phyloP scores from a whole-genome alignment of 2,329 filamentous ascomycete species.

The Trichoderma sp. region DNA sequence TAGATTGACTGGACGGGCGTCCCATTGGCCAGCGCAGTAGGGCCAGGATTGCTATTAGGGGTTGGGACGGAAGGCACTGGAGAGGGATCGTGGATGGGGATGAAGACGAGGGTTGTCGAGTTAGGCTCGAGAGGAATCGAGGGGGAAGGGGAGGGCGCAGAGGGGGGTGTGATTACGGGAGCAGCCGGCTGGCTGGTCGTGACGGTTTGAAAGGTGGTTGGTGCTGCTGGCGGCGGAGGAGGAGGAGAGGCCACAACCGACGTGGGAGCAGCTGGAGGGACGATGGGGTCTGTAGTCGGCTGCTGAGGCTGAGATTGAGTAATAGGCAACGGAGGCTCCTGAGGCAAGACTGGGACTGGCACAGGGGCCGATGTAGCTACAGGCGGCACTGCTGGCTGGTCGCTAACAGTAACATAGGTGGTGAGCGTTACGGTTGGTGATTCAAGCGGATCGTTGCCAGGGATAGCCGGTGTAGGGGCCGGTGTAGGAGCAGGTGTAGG shows the following conservation, averaged over 20 bases:
- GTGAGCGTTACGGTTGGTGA: slow-evolving; percentile 30
- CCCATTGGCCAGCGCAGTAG: slow-evolving; percentile 29
- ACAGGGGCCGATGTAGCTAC: slow-evolving; percentile 12
- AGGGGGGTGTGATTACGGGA: background rate
- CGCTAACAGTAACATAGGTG: slow-evolving; percentile 31
- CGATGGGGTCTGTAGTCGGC: background rate
- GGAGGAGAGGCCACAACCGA: slow-evolving; percentile 14
- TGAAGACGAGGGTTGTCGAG: slow-evolving; percentile 28
- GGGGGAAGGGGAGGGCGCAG: background rate
- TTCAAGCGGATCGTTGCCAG: background rate
- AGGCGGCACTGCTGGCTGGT: slow-evolving; percentile 18
- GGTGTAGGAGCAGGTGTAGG: background rate
- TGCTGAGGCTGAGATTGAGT: background rate
- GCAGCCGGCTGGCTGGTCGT: background rate
- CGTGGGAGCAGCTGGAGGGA: slow-evolving; percentile 16
- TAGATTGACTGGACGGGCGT: slow-evolving; percentile 37
- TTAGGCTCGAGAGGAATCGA: no score
- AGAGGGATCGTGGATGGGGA: slow-evolving; percentile 27
- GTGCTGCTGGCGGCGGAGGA: slow-evolving; percentile 5
- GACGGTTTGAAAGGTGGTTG: slow-evolving; percentile 21
- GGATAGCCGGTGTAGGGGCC: slow-evolving; percentile 19
- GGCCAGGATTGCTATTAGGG: slow-evolving; percentile 7
- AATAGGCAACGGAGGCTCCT: background rate
- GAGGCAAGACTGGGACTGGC: background rate
- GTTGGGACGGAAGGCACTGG: background rate